Evolutionary conservation across 257 asterid species (phyloP).

Genomic region (Solanum bulbocastanum): DNA sequence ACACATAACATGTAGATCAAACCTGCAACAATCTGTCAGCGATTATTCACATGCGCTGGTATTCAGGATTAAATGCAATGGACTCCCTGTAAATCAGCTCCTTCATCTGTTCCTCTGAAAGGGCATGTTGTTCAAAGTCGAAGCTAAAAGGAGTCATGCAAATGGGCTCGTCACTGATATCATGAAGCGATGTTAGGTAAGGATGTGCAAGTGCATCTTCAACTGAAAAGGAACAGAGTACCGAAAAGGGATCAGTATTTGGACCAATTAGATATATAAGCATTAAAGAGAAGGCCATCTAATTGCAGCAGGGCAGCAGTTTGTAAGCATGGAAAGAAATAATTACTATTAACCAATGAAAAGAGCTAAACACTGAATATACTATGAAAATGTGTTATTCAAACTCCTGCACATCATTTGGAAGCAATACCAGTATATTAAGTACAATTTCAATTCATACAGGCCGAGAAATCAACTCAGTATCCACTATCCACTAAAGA

Average conservation of each 20-base stretch:
- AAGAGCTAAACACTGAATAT: not conserved
- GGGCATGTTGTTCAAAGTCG: slow-evolving; percentile 91
- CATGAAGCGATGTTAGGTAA: slow-evolving; percentile 85
- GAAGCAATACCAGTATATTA: not conserved
- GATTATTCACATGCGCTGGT: slow-evolving; percentile 47
- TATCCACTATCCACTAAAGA: not conserved
- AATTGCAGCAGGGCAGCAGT: not conserved
- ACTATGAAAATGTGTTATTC: not conserved
- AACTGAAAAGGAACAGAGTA: slow-evolving; percentile 33
- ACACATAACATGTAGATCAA: not conserved
- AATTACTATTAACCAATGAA: not conserved
- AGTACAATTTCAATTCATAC: not conserved
- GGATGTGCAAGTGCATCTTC: slow-evolving; percentile 93
- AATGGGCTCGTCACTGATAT: slow-evolving; percentile 87
- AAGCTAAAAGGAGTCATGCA: slow-evolving; percentile 75
- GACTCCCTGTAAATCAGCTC: slow-evolving; percentile 91
- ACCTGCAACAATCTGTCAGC: slow-evolving; percentile 3
- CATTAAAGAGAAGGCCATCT: not conserved
- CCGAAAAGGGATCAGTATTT: not conserved
- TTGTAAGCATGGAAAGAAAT: not conserved
- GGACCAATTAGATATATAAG: not conserved
- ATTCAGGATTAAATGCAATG: slow-evolving; percentile 83
- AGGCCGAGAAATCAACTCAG: not conserved
- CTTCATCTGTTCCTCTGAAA: slow-evolving; percentile 96
- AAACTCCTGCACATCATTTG: not conserved